Evolutionary conservation across 1,284 basidiomycete genomes (phyloP), one percentile per base, ranked within the genome.

Genomic region (Entoloma clypeatum): DNA sequence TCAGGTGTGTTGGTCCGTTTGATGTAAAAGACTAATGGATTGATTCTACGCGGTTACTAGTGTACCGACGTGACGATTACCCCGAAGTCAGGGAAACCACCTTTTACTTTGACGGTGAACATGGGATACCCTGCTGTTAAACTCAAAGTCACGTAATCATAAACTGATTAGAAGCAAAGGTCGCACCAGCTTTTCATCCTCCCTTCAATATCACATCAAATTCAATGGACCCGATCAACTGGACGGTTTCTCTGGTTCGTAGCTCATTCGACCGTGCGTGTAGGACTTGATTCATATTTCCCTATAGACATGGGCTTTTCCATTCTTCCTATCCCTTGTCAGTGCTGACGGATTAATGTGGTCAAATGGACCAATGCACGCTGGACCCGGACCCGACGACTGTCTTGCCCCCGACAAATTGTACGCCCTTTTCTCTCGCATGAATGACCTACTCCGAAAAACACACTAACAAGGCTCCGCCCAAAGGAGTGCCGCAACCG

Each of bases 281-380:
- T 27, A 21, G 16, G 11, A 26, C 2, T 23, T 3, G 23, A 41
- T 14, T 29, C 22, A 41, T 17, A 22, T 19, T 29, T 26, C 8
- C 16, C n/a, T n/a, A n/a, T n/a, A 61, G 72, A 63, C 65, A 23
- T 71, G 64, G 51, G 66, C 65, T 5, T 62, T 61, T 36, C 67
- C 70, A 1, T 77, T 76, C 51, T 77, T 69, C 51, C 56, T 77
- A 1, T 70, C 68, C 0, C 50, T 77, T 4, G 54, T 58, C 4
- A 74, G 74, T 47, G 60, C 72, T 1, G 58, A 63, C 24, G 73
- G 73, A 4, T 51, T 62, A 22, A 49, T 54, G 19, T 77, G 74
- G 74, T 54, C 68, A 1, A 66, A 67, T 44, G 74, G 75, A 0
- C 75, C 75, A 0, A 44, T 75, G 22, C 72, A 73, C 45, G 63